Percentiles rank a stretch among this genome's conserved stretches.
phyloP scores from a whole-genome alignment of 2,329 filamentous ascomycete species.

The Coniella vitis region DNA sequence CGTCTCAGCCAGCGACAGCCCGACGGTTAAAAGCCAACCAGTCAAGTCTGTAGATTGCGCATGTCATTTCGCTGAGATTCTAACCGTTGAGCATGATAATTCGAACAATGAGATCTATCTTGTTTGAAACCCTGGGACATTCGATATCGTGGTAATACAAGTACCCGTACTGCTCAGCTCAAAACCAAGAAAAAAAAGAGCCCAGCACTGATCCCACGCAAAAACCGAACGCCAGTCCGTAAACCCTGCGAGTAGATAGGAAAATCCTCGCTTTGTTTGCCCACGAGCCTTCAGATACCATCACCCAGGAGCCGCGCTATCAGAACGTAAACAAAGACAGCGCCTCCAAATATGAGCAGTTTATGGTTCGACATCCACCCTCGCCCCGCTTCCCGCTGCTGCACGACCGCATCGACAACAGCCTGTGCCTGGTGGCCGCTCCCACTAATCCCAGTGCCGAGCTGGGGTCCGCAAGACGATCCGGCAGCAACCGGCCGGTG shows the following conservation, averaged over 20 bases:
- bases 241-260: too few species aligned
- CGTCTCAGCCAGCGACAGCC: too few species aligned
- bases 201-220: background rate
- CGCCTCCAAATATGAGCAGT: conserved; percentile 60
- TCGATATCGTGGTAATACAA: too few species aligned
- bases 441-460: conserved; percentile 52
- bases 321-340: conserved; percentile 77
- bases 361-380: conserved; percentile 80
- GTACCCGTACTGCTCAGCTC: background rate
- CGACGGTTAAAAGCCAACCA: too few species aligned
- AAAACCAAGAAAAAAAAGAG: too few species aligned
- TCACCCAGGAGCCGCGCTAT: conserved; percentile 65
- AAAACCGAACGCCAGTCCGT: conserved; percentile 10
- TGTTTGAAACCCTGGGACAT: too few species aligned
- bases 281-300: conserved; percentile 27
- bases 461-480: conserved; percentile 40
- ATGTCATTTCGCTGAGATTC: too few species aligned
- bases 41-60: too few species aligned
- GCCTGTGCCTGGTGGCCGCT: conserved; percentile 59
- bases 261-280: background rate
- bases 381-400: conserved; percentile 71
- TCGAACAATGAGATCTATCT: too few species aligned
- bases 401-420: conserved; percentile 70
- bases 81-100: too few species aligned
- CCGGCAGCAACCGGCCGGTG: conserved; percentile 52